phyloP scores from a whole-genome alignment of 2,329 filamentous ascomycete genomes.

The Albifimbria verrucaria region DNA sequence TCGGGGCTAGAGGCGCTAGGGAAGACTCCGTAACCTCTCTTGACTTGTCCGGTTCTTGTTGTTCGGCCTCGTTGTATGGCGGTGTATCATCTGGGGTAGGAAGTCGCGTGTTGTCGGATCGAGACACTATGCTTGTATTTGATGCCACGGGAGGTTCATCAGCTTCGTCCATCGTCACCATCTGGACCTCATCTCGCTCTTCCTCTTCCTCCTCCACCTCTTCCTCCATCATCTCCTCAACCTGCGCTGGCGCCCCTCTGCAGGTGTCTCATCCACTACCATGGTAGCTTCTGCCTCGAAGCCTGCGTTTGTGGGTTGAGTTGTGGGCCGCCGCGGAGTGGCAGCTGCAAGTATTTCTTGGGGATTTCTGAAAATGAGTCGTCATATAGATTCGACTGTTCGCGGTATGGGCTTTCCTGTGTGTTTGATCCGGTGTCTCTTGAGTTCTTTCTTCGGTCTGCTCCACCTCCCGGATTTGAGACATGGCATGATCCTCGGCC shows the following conservation, averaged over 20 bases:
- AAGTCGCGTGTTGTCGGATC: slow-evolving; percentile 40
- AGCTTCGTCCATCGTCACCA: slow-evolving; percentile 4
- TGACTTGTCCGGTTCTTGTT: slow-evolving; percentile 16
- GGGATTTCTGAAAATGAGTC: slow-evolving; percentile 59
- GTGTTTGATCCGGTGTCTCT: slow-evolving; percentile 1
- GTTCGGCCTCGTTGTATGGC: slow-evolving; percentile 28
- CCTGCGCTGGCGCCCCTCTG: slow-evolving; percentile 5
- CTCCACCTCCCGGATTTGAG: slow-evolving; percentile 4
- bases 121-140: slow-evolving; percentile 28
- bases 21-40: background rate
- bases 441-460: background rate
- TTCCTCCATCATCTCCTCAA: slow-evolving; percentile 7
- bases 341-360: slow-evolving; percentile 47
- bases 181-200: background rate
- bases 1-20: background rate
- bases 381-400: slow-evolving; percentile 39
- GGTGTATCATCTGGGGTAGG: slow-evolving; percentile 53
- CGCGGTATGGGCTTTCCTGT: slow-evolving; percentile 13
- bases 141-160: slow-evolving; percentile 15
- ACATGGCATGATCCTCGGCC: slow-evolving; percentile 10
- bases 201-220: slow-evolving; percentile 6
- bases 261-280: background rate
- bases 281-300: background rate
- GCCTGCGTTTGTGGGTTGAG: background rate
- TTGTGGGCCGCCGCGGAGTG: slow-evolving; percentile 32